Evolutionary conservation across 106 monocot species (phyloP).

Genomic region (Ottelia alismoides): DNA sequence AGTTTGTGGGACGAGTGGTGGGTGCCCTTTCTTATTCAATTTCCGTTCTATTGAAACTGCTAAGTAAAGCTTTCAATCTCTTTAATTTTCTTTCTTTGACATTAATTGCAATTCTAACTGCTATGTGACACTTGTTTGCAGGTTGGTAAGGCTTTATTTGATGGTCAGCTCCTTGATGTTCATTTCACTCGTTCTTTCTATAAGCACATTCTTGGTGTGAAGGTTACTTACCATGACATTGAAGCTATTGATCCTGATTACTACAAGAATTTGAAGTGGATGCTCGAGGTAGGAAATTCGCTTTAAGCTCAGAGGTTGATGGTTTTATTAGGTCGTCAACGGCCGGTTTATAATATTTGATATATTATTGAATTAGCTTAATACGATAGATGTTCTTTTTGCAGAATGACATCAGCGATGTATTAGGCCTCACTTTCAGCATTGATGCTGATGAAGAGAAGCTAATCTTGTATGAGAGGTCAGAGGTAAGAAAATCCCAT

Average conservation of each 20-base stretch:
- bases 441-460: slow-evolving; percentile 99
- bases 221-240: slow-evolving; percentile 98
- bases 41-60: neutral
- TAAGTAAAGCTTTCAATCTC: neutral
- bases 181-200: slow-evolving; percentile 98
- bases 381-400: slow-evolving; percentile 4
- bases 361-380: neutral
- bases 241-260: slow-evolving; percentile 97
- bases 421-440: slow-evolving; percentile 89
- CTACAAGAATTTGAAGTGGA: slow-evolving; percentile 93
- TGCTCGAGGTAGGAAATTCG: slow-evolving; percentile 70
- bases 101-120: too few species aligned
- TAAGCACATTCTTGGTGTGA: slow-evolving; percentile 92
- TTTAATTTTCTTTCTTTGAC: too few species aligned
- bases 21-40: slow-evolving; percentile 9
- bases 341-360: neutral
- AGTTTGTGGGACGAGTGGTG: slow-evolving; percentile 98
- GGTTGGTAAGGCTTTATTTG: slow-evolving; percentile 98
- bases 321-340: neutral
- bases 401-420: slow-evolving; percentile 91
- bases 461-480: slow-evolving; percentile 80
- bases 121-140: too few species aligned
- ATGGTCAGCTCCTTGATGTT: slow-evolving; percentile 92
- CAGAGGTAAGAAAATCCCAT: slow-evolving; percentile 39
- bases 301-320: neutral